Evolutionary conservation across 1,139 yeast genomes (phyloP).

Genomic region (Pichia sp.): DNA sequence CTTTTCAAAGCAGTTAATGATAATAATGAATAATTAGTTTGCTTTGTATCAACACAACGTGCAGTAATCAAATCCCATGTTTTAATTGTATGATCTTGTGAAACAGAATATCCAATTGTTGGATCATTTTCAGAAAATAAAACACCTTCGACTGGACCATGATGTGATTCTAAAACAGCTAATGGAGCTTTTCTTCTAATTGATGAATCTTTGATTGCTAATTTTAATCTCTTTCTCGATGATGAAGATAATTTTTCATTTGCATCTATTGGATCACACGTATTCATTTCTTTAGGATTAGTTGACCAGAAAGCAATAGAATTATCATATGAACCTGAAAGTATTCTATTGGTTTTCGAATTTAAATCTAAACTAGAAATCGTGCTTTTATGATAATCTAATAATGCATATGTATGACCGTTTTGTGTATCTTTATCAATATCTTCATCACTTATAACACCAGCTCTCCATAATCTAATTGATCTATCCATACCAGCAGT

Average conservation of each 20-base stretch:
- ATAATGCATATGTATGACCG: constrained; percentile 72
- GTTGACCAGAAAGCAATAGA: constrained; percentile 89
- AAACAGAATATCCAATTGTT: constrained; percentile 85
- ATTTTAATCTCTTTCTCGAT: constrained; percentile 80
- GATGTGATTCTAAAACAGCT: constrained; percentile 70
- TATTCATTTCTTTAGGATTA: constrained; percentile 75
- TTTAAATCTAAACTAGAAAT: constrained; percentile 71
- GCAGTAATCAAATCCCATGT: constrained; percentile 94
- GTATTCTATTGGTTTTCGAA: constrained; percentile 45
- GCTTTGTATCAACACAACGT: constrained; percentile 77
- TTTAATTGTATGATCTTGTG: constrained; percentile 90
- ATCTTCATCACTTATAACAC: constrained; percentile 41
- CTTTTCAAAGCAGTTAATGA: constrained; percentile 65
- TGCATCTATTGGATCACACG: constrained; percentile 49
- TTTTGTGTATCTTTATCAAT: constrained; percentile 52
- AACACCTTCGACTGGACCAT: constrained; percentile 82
- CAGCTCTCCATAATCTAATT: constrained; percentile 80
- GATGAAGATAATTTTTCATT: constrained; percentile 51
- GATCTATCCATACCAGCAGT: constrained; percentile 88
- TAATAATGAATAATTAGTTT: constrained; percentile 81
- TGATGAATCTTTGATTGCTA: constrained; percentile 72
- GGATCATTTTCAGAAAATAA: constrained; percentile 65
- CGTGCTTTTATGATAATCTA: constrained; percentile 87
- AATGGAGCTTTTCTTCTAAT: constrained; percentile 79
- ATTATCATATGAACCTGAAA: constrained; percentile 82